phyloP scores from a whole-genome alignment of 352 stramenopile species.

The Thraustochytrium sp. region DNA sequence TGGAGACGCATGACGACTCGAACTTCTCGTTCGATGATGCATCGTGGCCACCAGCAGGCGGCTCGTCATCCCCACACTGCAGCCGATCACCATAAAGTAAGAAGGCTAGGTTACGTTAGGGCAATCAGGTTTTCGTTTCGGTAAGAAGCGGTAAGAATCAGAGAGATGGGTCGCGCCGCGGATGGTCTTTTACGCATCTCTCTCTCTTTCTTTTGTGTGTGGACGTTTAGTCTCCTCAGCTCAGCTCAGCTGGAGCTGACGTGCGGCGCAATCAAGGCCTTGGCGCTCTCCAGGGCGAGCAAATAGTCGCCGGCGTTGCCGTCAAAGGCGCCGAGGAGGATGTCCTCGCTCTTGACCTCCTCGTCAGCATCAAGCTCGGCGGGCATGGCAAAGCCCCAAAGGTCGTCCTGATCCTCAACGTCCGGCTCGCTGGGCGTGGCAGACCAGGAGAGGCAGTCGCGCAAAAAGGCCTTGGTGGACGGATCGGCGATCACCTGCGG shows the following conservation, averaged over 20 bases:
- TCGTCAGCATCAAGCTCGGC: not conserved
- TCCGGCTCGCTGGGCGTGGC: not conserved
- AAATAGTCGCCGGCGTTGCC: not conserved
- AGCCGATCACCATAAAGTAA: no score
- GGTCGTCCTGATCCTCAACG: not conserved
- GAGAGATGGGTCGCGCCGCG: no score
- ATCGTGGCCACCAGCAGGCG: no score
- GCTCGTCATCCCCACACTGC: no score
- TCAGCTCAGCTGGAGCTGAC: not conserved
- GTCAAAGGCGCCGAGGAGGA: not conserved
- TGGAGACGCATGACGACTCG: no score
- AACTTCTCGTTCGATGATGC: no score
- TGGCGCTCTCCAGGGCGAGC: not conserved
- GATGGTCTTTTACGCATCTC: no score
- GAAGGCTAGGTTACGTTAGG: no score
- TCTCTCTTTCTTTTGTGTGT: no score
- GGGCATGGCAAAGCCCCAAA: not conserved
- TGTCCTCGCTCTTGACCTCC: not conserved
- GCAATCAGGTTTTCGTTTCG: no score
- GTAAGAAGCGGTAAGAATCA: no score
- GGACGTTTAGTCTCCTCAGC: no score
- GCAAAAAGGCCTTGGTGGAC: not conserved
- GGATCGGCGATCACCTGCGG: not conserved
- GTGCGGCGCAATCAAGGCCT: not conserved
- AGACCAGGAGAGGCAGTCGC: not conserved